Base-by-base conservation (phyloP, 768 basidiomycete species). In the Boletus sensibilis region DNA sequence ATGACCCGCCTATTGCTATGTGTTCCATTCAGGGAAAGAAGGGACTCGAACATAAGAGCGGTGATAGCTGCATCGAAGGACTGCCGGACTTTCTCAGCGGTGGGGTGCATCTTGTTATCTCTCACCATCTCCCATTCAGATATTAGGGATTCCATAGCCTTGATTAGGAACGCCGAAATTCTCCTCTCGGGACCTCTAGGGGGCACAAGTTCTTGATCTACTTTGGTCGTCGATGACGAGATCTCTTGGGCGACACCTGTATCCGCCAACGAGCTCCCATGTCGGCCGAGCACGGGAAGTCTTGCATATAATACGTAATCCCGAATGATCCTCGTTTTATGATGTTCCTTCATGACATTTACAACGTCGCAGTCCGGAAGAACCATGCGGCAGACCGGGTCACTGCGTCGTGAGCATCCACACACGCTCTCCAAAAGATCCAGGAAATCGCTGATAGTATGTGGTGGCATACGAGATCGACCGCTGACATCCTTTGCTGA, bases 281-380 rank as follows among this genome's bases (percentile, higher is more conserved):
- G 31, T 25, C 58, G 57, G 21, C 38, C 48, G 62, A 80, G 75
- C 2, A 68, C 50, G 0, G 88, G 87, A 21, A 94, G 74, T 45
- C 68, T 76, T n/a, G 87, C 87, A 53, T 80, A 67, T 2, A 95
- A 74, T 12, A 92, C 63, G 67, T 84, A 95, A 58, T 89, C 82
- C 13, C 85, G 83, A 53, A 95, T 85, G 27, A 83, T 73, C 41
- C 72, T 70, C 3, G 82, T 83, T 50, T 76, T 77, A 29, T 73
- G 72, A 58, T 92, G 83, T 20, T 87, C 85, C 43, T 82, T 64
- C 56, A 90, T 67, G 7, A 81, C 76, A 25, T 84, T 76, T 13
- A 84, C 85, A 44, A 93, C 79, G 9, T 79, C 70, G 54, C 85
- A 86, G 49, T 89, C 83, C 0, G 95, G 93, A 13, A 94, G 75